Evolutionary conservation across 2,329 filamentous ascomycete genomes (phyloP).

Genomic region (Alternaria sp.): DNA sequence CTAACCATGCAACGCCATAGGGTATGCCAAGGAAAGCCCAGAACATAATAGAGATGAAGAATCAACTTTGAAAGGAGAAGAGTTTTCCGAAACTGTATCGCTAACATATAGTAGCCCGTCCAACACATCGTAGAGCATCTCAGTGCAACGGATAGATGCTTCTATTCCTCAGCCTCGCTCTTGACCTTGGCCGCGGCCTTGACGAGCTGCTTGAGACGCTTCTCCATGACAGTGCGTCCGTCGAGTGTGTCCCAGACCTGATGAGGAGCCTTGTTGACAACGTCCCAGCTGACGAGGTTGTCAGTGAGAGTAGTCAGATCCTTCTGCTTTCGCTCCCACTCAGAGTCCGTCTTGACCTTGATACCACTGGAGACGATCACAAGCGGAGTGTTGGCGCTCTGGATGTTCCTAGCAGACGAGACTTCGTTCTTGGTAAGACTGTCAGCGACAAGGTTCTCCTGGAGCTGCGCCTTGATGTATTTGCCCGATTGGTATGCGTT

Average conservation of each 20-base stretch:
- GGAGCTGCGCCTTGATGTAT: slow-evolving; percentile 86
- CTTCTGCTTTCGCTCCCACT: slow-evolving; percentile 85
- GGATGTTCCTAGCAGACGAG: slow-evolving; percentile 77
- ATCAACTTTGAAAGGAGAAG: background rate
- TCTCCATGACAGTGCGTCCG: slow-evolving; percentile 78
- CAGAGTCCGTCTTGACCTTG: slow-evolving; percentile 67
- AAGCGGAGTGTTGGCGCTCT: slow-evolving; percentile 75
- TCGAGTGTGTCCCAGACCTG: slow-evolving; percentile 81
- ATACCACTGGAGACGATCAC: slow-evolving; percentile 83
- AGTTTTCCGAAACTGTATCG: background rate
- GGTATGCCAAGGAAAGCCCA: slow-evolving; percentile 15
- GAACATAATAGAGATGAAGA: background rate
- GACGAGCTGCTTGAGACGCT: slow-evolving; percentile 75
- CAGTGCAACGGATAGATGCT: background rate
- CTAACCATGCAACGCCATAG: slow-evolving; percentile 3
- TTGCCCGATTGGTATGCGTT: slow-evolving; percentile 81
- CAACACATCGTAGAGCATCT: background rate
- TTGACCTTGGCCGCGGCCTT: slow-evolving; percentile 37
- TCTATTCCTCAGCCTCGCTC: background rate
- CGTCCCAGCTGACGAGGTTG: slow-evolving; percentile 82
- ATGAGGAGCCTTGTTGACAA: slow-evolving; percentile 83
- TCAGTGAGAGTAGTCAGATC: slow-evolving; percentile 82
- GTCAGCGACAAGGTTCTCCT: slow-evolving; percentile 88
- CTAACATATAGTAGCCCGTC: background rate
- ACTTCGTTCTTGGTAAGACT: slow-evolving; percentile 87